Base-by-base conservation (phyloP, 2,329 filamentous ascomycete species). In the Calycina herbarum region DNA sequence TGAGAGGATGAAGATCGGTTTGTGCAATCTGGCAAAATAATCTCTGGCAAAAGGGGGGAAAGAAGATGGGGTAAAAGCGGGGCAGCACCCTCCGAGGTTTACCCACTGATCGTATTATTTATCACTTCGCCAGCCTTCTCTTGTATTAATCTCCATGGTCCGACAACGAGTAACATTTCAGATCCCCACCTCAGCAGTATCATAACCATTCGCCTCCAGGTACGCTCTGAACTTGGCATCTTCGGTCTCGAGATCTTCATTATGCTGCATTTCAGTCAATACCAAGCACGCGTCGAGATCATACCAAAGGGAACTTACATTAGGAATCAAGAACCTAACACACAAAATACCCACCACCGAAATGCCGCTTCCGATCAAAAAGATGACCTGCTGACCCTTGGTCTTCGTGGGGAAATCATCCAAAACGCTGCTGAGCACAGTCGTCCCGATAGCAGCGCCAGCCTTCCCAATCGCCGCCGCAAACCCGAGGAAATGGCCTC, bases 151-250 rank as follows among this genome's bases (percentile, higher is more conserved):
- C 13, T 38, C 11, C 8, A 29, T 29, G 27, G 27, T 4, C 27
- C 27, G 27, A 29, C 35, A 11, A 38, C 35, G 8, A 38, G 35
- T 13, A 38, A 38, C 38, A 17, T 38, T 13, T 40, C 38, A 40
- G 38, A 59, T 35, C 3, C 57, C 29, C 57, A 59, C 40, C 29
- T 13, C 31, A 38, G 57, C 5, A 33, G 13, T 59, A 40, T 59
- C 57, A 45, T 59, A 64, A 29, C 62, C 62, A 35, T 64, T 59
- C 24, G 48, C 54, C 45, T 64, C 38, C 33, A 64, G 17, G n/a
- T 45, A 64, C 5, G 56, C 56, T 29, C 29, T 58, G 27, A 58
- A 64, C 27, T 24, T 24, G 7, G n/a, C 56, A 20, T 64, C 62
- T 29, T 64, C 38, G 5, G 35, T 51, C 56, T 64, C 56, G 15